Conservation (phyloP, 306 rosid genomes). For the Astragalus membranaceus region DNA sequence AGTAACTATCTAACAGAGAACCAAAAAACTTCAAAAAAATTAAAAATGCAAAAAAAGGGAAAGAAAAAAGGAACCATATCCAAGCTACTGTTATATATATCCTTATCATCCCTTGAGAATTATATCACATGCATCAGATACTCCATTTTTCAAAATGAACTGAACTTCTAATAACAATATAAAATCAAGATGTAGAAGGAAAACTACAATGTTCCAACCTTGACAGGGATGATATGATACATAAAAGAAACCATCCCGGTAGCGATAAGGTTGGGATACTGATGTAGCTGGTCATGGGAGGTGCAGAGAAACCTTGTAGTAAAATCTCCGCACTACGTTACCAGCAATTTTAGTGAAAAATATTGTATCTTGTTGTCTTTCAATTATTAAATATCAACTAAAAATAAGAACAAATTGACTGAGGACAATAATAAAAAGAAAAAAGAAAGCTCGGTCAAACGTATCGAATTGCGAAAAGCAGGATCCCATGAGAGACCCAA, state of each 20-base stretch:
- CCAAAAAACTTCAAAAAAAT: no score
- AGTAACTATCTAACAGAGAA: no score
- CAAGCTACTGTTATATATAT: not conserved
- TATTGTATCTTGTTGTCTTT: not conserved
- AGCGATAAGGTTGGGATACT: slow-evolving; percentile 23
- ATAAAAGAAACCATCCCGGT: slow-evolving; percentile 8
- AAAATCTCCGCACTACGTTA: slow-evolving; percentile 29
- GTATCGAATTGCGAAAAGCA: slow-evolving; percentile 34
- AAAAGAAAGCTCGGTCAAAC: not conserved
- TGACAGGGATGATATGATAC: slow-evolving; percentile 31
- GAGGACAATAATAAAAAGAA: not conserved
- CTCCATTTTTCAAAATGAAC: not conserved
- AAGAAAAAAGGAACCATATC: no score
- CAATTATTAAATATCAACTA: not conserved
- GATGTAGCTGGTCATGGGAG: slow-evolving; percentile 45
- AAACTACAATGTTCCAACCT: slow-evolving; percentile 29
- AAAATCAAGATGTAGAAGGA: not conserved
- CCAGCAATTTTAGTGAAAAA: slow-evolving; percentile 14
- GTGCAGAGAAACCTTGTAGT: slow-evolving; percentile 20
- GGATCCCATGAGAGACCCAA: slow-evolving; percentile 22
- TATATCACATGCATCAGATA: not conserved
- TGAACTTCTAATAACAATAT: not conserved
- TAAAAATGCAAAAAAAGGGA: no score
- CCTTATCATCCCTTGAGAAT: not conserved
- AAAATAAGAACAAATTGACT: not conserved